These are phyloP conservation scores for Phytopythium boreale DNA, from an alignment of 352 stramenopile species.

Conservation along the genomic window DNA sequence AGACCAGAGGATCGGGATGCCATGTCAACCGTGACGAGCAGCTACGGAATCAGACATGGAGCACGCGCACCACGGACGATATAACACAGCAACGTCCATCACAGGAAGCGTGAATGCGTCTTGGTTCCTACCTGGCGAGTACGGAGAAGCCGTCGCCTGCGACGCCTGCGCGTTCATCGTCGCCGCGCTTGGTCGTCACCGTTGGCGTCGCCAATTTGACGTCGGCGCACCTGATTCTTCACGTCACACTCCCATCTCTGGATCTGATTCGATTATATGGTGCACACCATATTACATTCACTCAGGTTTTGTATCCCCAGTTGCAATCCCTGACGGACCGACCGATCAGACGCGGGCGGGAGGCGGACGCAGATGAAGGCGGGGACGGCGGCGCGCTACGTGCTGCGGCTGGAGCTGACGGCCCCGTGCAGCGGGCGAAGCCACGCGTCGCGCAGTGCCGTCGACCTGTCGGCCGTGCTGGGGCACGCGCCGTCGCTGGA, in stretches of 20 bases:
- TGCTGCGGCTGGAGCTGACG: constrained; percentile 41
- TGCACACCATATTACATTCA: background rate
- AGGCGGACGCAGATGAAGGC: background rate
- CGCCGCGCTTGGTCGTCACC: background rate
- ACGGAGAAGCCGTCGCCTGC: background rate
- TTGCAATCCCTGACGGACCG: background rate
- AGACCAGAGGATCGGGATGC: constrained; percentile 13
- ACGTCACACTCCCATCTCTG: background rate
- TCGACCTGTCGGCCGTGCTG: constrained; percentile 42
- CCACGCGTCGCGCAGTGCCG: constrained; percentile 21
- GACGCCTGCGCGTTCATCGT: background rate
- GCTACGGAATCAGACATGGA: constrained; percentile 1
- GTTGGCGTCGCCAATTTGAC: background rate
- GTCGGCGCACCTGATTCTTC: background rate
- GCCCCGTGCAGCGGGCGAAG: constrained; percentile 26
- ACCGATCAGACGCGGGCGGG: background rate
- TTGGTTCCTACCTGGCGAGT: background rate
- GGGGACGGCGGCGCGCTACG: constrained; percentile 18
- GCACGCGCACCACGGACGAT: background rate
- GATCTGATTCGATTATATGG: background rate
- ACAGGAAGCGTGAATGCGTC: background rate
- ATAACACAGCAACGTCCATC: background rate
- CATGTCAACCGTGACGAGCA: constrained; percentile 8
- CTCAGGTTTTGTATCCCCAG: background rate
- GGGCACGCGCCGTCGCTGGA: constrained; percentile 26